Evolutionary conservation across 257 asterid genomes (phyloP).

Genomic region (Jacaranda copaia): DNA sequence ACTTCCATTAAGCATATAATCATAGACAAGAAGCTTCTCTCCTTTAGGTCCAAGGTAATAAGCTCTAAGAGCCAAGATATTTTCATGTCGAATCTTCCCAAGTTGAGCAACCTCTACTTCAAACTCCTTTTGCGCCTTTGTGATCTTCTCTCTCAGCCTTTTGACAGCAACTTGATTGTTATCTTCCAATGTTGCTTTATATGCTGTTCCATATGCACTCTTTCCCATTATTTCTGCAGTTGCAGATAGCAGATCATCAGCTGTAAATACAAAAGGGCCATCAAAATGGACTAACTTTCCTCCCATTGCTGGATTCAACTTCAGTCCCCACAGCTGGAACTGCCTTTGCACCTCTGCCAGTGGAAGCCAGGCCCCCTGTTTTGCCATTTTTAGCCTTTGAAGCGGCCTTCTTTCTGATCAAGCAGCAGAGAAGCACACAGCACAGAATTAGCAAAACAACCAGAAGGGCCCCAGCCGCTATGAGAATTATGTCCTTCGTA

Average conservation of each 20-base stretch:
- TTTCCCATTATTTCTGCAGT: constrained; percentile 98
- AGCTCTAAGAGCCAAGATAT: constrained; percentile 84
- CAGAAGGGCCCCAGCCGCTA: constrained; percentile 50
- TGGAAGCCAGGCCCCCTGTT: constrained; percentile 20
- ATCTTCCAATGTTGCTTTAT: constrained; percentile 92
- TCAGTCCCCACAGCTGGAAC: constrained; percentile 49
- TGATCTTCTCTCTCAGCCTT: constrained; percentile 89
- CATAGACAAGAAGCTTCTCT: constrained; percentile 97
- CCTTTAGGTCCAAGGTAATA: constrained; percentile 97
- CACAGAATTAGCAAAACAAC: constrained; percentile 39
- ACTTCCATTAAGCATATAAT: constrained; percentile 81
- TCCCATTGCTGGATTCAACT: constrained; percentile 61
- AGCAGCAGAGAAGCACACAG: constrained; percentile 54
- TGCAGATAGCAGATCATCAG: constrained; percentile 88
- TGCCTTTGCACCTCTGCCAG: constrained; percentile 40
- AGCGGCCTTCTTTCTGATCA: constrained; percentile 47
- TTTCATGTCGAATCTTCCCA: constrained; percentile 76
- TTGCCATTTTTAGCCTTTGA: constrained; percentile 39
- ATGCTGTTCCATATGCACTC: constrained; percentile 82
- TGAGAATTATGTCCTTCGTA: constrained; percentile 58
- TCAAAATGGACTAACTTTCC: constrained; percentile 95
- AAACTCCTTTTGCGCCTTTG: constrained; percentile 83
- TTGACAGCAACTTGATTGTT: constrained; percentile 82
- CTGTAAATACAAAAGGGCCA: constrained; percentile 86
- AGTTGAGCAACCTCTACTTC: constrained; percentile 75